phyloP scores from a whole-genome alignment of 805 yeast species.

The Myxozyma mucilagina region DNA sequence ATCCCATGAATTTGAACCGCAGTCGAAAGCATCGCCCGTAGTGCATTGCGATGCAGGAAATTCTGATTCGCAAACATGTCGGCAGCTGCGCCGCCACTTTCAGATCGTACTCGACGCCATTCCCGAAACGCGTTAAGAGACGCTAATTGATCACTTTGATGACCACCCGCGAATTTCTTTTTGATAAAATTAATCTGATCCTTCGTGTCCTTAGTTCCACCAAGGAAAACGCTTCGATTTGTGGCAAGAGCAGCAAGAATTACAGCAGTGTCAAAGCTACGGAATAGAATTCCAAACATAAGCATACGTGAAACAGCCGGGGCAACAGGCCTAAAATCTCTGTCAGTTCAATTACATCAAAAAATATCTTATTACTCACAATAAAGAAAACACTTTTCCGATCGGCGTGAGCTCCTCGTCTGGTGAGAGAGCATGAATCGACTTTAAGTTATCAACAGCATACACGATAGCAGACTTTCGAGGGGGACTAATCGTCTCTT shows the following conservation, averaged over 20 bases:
- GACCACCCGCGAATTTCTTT: constrained; percentile 7
- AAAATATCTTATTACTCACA: constrained; percentile 2
- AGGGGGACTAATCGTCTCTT: constrained; percentile 29
- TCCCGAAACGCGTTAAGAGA: constrained; percentile 26
- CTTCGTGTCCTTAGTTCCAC: constrained; percentile 4
- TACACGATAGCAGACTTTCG: constrained; percentile 8
- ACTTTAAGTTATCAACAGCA: constrained; percentile 19
- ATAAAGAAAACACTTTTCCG: constrained; percentile 22
- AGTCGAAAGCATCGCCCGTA: constrained; percentile 3
- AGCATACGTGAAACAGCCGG: constrained; percentile 28
- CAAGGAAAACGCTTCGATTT: constrained; percentile 17
- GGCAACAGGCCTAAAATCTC: constrained; percentile 12
- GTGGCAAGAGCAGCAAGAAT: constrained; percentile 21
- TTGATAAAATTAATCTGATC: not conserved
- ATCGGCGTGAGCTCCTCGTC: constrained; percentile 24
- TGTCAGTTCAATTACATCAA: not conserved
- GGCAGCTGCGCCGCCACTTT: constrained; percentile 14
- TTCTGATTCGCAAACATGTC: constrained; percentile 13
- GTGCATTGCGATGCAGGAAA: constrained; percentile 10
- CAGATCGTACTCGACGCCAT: constrained; percentile 13
- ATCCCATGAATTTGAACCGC: constrained; percentile 23
- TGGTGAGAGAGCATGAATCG: constrained; percentile 28
- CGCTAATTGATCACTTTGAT: constrained; percentile 16
- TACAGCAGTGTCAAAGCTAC: constrained; percentile 29
- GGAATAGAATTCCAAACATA: constrained; percentile 25